Conservation (phyloP, 2,329 filamentous ascomycete genomes). For the Teratosphaeria zuluensis region DNA sequence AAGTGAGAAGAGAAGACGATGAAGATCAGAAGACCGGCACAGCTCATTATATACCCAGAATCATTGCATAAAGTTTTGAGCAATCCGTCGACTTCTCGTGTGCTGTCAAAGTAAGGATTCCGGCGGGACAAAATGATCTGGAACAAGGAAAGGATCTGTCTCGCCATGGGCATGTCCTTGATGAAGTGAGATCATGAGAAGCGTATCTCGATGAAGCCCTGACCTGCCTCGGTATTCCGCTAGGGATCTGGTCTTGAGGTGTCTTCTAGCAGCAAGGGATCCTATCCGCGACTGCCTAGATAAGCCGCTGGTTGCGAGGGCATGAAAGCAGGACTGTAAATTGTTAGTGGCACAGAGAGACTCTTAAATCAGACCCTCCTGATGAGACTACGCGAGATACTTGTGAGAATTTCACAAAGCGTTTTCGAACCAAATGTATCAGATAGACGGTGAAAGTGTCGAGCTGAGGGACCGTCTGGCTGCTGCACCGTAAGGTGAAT, state of each 20-base stretch:
- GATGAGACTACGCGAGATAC: too few relatives aligned
- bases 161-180: not conserved
- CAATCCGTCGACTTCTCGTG: not conserved
- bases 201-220: not conserved
- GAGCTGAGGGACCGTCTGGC: too few relatives aligned
- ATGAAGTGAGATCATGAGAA: not conserved
- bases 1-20: too few relatives aligned
- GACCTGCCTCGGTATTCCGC: conserved; percentile 1
- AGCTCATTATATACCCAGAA: not conserved
- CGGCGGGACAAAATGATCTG: not conserved
- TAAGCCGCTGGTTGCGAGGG: too few relatives aligned
- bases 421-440: too few relatives aligned
- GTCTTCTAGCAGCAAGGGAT: not conserved
- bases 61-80: not conserved
- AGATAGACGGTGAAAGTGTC: too few relatives aligned
- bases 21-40: not conserved
- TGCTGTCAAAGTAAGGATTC: not conserved
- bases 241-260: not conserved
- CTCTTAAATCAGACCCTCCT: too few relatives aligned
- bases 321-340: not conserved
- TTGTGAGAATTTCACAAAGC: too few relatives aligned
- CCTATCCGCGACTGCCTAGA: not conserved
- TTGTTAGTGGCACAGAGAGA: too few relatives aligned
- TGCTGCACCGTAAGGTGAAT: too few relatives aligned
- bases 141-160: not conserved